Evolutionary conservation across 2,329 filamentous ascomycete species (phyloP).

Genomic region (Alternaria sp.): DNA sequence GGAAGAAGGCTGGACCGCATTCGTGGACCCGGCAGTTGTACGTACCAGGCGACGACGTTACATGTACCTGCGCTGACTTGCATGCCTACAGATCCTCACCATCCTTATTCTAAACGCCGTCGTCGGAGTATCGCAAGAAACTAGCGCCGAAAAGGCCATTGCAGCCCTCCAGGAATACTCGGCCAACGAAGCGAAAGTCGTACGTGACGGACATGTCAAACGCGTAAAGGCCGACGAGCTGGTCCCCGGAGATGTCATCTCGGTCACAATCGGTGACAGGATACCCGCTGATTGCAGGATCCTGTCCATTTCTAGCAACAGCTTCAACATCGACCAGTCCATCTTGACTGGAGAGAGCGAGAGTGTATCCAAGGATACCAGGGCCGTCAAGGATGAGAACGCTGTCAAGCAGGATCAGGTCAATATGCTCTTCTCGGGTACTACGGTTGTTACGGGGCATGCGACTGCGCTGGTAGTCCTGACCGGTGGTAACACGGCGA

Average conservation of each 20-base stretch:
- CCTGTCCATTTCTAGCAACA: slow-evolving; percentile 93
- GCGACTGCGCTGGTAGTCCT: slow-evolving; percentile 90
- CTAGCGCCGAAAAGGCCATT: slow-evolving; percentile 97
- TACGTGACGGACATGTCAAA: slow-evolving; percentile 82
- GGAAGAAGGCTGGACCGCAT: slow-evolving; percentile 93
- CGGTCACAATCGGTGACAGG: slow-evolving; percentile 87
- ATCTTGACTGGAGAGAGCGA: slow-evolving; percentile 98
- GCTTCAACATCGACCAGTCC: slow-evolving; percentile 94
- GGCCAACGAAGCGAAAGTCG: slow-evolving; percentile 93
- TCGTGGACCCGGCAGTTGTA: slow-evolving; percentile 95
- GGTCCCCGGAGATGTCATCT: slow-evolving; percentile 92
- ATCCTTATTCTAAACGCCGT: slow-evolving; percentile 97
- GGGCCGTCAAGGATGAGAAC: slow-evolving; percentile 74
- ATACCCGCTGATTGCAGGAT: slow-evolving; percentile 95
- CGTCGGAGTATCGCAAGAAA: slow-evolving; percentile 98
- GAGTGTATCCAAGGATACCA: slow-evolving; percentile 87
- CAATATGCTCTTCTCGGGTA: slow-evolving; percentile 99
- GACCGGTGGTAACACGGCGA: slow-evolving; percentile 90
- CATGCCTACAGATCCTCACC: slow-evolving; percentile 80
- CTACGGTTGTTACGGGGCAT: slow-evolving; percentile 93
- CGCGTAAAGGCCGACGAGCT: slow-evolving; percentile 95
- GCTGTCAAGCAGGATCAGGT: slow-evolving; percentile 97
- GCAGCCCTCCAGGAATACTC: slow-evolving; percentile 98
- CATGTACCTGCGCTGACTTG: slow-evolving; percentile 23
- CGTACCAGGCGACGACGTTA: slow-evolving; percentile 51